A percentile compares a stretch with the other conserved stretches of the same genome.
phyloP scores from a whole-genome alignment of 345 rosid species.

The Eucalyptus coolabah region DNA sequence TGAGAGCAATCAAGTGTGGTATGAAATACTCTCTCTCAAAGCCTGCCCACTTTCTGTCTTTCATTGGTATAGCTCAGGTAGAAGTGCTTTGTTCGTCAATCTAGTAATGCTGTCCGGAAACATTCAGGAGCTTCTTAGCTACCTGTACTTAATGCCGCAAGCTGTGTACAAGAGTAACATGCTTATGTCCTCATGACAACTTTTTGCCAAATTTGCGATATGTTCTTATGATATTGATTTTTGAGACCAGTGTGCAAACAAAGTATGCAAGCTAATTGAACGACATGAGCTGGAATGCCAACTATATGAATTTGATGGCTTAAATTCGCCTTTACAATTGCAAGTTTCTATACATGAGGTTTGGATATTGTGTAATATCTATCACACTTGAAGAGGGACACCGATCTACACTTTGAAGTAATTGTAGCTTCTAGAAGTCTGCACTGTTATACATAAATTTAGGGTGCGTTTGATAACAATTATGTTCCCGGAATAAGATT shows the following conservation, averaged over 20 bases:
- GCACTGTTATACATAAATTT: background rate
- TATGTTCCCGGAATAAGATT: too few relatives aligned
- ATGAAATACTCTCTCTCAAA: constrained; percentile 78
- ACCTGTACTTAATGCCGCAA: background rate
- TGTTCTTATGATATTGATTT: background rate
- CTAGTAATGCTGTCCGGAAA: constrained; percentile 46
- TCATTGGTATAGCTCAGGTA: constrained; percentile 57
- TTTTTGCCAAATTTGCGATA: background rate
- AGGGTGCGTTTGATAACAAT: too few relatives aligned
- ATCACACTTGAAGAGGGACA: background rate
- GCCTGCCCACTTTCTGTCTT: constrained; percentile 73
- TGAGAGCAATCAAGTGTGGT: constrained; percentile 73
- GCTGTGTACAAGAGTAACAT: background rate
- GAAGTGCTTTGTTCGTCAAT: constrained; percentile 53
- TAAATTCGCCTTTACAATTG: background rate
- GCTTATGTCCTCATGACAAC: background rate
- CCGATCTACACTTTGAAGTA: background rate
- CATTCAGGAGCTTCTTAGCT: constrained; percentile 16
- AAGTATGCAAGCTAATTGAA: background rate
- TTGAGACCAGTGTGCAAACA: background rate
- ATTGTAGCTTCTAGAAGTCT: background rate
- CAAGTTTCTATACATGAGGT: background rate
- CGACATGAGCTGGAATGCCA: background rate
- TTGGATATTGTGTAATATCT: background rate
- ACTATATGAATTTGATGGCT: background rate